Base-by-base conservation (phyloP, 108 stramenopile genomes). In the Parmales sp. region DNA sequence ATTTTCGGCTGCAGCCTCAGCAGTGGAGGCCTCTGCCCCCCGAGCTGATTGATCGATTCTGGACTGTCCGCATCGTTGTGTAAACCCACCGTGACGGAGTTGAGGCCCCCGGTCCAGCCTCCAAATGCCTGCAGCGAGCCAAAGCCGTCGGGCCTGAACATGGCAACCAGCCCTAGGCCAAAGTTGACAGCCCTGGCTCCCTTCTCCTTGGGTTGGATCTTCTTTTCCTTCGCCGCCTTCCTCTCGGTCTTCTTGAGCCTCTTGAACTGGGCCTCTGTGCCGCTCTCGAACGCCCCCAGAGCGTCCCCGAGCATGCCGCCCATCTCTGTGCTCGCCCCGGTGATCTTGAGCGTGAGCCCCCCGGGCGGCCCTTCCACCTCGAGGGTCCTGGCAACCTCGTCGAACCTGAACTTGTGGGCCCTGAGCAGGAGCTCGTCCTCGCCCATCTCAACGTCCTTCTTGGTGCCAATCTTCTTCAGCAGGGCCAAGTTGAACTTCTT, bases 41-140 rank as follows among this genome's bases (percentile, higher is more conserved):
- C 90, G 73, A 92, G 88, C 26, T 85, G 80, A 28, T 84, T 69
- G 78, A 92, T 86, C 13, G 83, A 76, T 69, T 83, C 78, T 36
- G 91, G 91, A 77, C 88, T 87, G 63, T 92, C 91, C 18, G 91
- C 91, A 80, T 92, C 91, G 65, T 92, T 92, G 74, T 85, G 83
- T 38, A 89, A 77, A 19, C 91, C 91, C 64, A 89, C 83, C 11
- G 85, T 92, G 45, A 89, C 69, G 67, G 81, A 83, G 67, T 90
- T 88, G 41, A 86, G 86, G 3, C 85, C 87, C 51, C 86, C 50
- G 51, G 88, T 80, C 43, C 89, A 92, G 28, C 88, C 88, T 16
- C 83, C 86, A 76, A 84, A 92, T 8, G 88, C 91, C 72, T 92
- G 91, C n/a, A 92, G 69, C 68, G 77, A 87, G 22, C 91, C 91